Conservation (phyloP, 805 yeast genomes). For the Teunomyces barrocoloradensis region DNA sequence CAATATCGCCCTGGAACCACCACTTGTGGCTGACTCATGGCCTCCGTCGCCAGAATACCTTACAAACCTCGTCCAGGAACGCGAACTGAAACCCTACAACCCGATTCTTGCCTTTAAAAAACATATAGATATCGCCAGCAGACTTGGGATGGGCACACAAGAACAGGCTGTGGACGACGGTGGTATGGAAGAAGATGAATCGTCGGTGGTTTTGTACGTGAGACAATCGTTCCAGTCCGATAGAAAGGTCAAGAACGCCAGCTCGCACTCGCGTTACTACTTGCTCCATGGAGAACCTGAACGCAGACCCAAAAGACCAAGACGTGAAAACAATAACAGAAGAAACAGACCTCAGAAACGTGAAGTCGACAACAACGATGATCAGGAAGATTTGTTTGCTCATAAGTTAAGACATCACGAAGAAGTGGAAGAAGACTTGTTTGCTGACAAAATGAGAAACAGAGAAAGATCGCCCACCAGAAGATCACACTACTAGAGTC, state of each 20-base stretch:
- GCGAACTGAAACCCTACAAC: slow-evolving; percentile 40
- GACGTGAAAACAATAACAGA: slow-evolving; percentile 10
- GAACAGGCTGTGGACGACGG: slow-evolving; percentile 10
- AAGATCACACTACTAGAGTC: slow-evolving; percentile 3
- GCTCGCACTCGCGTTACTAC: slow-evolving; percentile 60
- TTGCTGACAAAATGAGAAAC: slow-evolving; percentile 26
- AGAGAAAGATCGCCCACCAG: slow-evolving; percentile 3
- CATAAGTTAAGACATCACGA: slow-evolving; percentile 9
- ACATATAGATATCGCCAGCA: slow-evolving; percentile 27
- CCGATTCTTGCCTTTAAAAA: slow-evolving; percentile 34
- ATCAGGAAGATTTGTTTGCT: slow-evolving; percentile 23
- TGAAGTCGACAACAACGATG: slow-evolving; percentile 10
- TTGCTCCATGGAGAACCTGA: slow-evolving; percentile 72
- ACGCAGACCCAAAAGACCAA: slow-evolving; percentile 26
- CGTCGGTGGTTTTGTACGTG: slow-evolving; percentile 35
- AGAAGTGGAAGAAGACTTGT: slow-evolving; percentile 30
- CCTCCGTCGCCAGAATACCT: slow-evolving; percentile 2
- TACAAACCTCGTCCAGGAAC: slow-evolving; percentile 24
- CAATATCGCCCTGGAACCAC: background rate
- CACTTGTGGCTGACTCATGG: background rate
- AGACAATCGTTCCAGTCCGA: slow-evolving; percentile 56
- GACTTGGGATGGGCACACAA: slow-evolving; percentile 23
- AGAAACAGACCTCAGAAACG: background rate
- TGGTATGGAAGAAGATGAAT: slow-evolving; percentile 41
- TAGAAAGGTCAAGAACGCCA: slow-evolving; percentile 55